Base-by-base conservation (phyloP, 1,139 yeast species). In the Kodamaea alishanica region DNA sequence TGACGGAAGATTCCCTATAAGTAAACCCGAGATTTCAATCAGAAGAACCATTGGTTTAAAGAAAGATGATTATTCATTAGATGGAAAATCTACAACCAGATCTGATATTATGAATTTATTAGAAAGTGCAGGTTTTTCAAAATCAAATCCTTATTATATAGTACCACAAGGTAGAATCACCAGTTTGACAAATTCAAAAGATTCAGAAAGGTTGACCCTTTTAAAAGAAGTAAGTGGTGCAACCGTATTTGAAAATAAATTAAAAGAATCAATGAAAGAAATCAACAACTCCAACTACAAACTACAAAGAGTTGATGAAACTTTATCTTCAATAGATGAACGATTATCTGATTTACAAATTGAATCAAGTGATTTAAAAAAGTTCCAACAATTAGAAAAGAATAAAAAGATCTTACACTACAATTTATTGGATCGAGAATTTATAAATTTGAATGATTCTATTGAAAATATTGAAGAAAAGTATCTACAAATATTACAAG, bases 161-260 rank as follows among this genome's bases (percentile, higher is more conserved):
- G 98, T 92, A 3, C 98, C 98, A 0, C 99, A 92, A 60, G 99
- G 99, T 10, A 74, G 87, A 51, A 87, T 89, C 51, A 81, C 90
- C 0, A 74, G 84, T 1, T 70, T 92, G 44, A 92, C 98, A 0
- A 89, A 89, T 56, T 92, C 97, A 1, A 84, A 85, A 50, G 96
- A 89, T 57, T 58, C 76, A 3, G 97, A 90, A 55, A 73, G 97
- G 44, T 68, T 92, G 42, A 73, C 79, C 26, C 66, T 90, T 31
- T 67, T 92, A 47, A 89, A 92, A 51, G 96, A 89, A 55, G 96
- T 90, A 26, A 94, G 97, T 37, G 99, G 99, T 10, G 96, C 97
- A 1, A 84, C 82, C 43, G 86, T 90, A 1, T 92, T 92, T 61
- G 98, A 92, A 56, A 69, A 75, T 35, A 86, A 88, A 54, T 67